Conservation (phyloP, 805 yeast species). For the Nakazawaea pomicola region DNA sequence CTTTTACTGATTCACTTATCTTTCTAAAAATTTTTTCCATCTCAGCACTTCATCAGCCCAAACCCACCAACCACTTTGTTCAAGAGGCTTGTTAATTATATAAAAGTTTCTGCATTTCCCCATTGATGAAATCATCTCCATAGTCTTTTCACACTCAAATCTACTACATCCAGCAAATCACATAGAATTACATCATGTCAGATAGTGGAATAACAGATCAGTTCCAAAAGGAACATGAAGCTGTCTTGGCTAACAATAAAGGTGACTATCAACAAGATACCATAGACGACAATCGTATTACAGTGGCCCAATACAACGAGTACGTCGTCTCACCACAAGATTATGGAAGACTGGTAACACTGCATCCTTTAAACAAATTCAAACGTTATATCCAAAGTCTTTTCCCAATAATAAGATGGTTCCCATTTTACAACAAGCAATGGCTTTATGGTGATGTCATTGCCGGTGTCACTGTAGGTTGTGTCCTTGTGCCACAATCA, state of each 20-base stretch:
- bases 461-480: slow-evolving; percentile 92
- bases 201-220: neutral
- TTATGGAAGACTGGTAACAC: slow-evolving; percentile 22
- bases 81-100: too few species aligned
- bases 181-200: neutral
- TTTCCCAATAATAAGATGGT: slow-evolving; percentile 83
- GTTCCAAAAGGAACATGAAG: neutral
- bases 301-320: slow-evolving; percentile 19
- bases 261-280: neutral
- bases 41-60: neutral
- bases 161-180: too few species aligned
- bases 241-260: neutral
- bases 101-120: too few species aligned
- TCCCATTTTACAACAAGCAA: slow-evolving; percentile 69
- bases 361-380: slow-evolving; percentile 35
- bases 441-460: slow-evolving; percentile 83
- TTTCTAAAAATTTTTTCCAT: neutral
- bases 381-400: slow-evolving; percentile 51
- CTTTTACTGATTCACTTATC: neutral
- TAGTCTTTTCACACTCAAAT: too few species aligned
- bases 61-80: too few species aligned
- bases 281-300: neutral
- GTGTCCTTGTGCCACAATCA: slow-evolving; percentile 89
- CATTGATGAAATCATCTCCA: too few species aligned
- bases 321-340: slow-evolving; percentile 21